Percentiles rank a stretch among this genome's conserved stretches.
Conservation (phyloP, 164 flowering plant genomes). For the Taxillus chinensis region DNA sequence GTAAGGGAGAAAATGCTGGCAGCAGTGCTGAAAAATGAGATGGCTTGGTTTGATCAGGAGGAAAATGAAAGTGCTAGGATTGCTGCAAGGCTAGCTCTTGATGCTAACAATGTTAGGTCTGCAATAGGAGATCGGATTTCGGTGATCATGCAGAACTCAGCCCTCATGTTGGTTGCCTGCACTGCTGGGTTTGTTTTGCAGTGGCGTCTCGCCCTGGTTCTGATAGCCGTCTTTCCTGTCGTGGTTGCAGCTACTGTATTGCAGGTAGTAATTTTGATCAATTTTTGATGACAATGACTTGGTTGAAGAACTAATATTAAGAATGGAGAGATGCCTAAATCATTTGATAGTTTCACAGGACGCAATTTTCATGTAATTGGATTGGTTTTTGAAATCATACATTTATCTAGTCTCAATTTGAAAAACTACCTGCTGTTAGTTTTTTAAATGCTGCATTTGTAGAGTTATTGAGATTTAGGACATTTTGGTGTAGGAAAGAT, state of each 20-base stretch:
- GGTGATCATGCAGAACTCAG: conserved; percentile 93
- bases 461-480: no score
- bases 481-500: not conserved
- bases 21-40: conserved; percentile 79
- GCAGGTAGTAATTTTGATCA: conserved; percentile 17
- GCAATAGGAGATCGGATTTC: conserved; percentile 96
- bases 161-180: conserved; percentile 90
- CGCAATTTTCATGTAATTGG: no score
- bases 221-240: conserved; percentile 87
- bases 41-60: conserved; percentile 96
- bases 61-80: conserved; percentile 87
- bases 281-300: no score
- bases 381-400: no score
- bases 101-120: conserved; percentile 89
- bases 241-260: conserved; percentile 95
- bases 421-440: no score
- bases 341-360: no score
- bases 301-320: no score
- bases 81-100: conserved; percentile 86
- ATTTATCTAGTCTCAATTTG: no score
- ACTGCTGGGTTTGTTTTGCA: conserved; percentile 89
- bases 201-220: conserved; percentile 97
- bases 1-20: conserved; percentile 90
- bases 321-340: no score
- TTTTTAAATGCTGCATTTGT: no score